Conservation (phyloP, 2,329 filamentous ascomycete species). For the Trichoderma sp. region DNA sequence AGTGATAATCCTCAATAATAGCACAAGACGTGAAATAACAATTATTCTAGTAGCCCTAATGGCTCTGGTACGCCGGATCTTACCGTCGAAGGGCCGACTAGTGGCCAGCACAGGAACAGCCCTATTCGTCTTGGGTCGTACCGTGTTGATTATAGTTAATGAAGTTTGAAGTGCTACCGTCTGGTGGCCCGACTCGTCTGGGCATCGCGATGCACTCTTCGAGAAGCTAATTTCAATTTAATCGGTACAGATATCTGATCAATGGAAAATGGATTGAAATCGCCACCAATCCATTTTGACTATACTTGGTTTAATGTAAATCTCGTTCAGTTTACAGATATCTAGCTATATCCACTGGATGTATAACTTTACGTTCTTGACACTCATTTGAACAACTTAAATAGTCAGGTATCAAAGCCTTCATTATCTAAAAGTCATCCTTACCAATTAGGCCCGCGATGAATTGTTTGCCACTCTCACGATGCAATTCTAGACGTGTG, state of each 20-base stretch:
- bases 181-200: not conserved
- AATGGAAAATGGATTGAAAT: not conserved
- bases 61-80: not conserved
- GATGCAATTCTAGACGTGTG: no score
- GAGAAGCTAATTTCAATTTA: not conserved
- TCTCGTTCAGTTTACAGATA: not conserved
- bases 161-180: not conserved
- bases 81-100: not conserved
- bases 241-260: not conserved
- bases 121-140: not conserved
- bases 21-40: not conserved
- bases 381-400: not conserved
- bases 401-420: not conserved
- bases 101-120: not conserved
- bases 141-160: not conserved
- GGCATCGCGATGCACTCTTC: not conserved
- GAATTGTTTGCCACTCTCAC: no score
- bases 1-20: not conserved
- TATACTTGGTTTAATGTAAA: not conserved
- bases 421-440: not conserved
- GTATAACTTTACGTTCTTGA: not conserved
- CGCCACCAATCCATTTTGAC: no score
- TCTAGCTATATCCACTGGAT: not conserved
- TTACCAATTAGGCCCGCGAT: no score
- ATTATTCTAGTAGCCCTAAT: not conserved